Evolutionary conservation across 1,284 basidiomycete genomes (phyloP), one percentile per base, ranked within the genome.

Genomic region (Butyriboletus appendiculatus): DNA sequence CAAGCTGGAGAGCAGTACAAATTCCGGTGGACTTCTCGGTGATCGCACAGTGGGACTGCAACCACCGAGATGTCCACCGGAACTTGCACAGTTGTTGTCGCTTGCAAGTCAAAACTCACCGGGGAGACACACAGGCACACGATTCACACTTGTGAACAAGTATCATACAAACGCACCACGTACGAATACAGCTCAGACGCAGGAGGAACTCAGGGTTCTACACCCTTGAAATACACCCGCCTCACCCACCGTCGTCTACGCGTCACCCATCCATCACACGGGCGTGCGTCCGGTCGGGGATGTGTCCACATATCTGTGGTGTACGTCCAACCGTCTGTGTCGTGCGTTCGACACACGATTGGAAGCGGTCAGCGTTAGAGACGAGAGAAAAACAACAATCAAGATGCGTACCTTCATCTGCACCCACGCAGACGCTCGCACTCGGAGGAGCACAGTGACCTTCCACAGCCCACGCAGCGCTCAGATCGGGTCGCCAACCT

Each of bases 401-500:
- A 11, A 8, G 15, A 34, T 7, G 8, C 52, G 10, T 33, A 58
- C 67, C 57, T 24, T 59, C 52, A 5, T 65, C 64, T 1, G 58
- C 58, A 4, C 56, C 22, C 5, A 48, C 24, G 5, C 8, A 47
- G 5, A 68, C 59, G 15, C 55, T 64, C 69, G 42, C 7, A 34
- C 22, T 30, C 12, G 45, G 34, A 10, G 34, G 3, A 1, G 32
- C 28, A 16, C 10, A 18, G 11, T 18, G 18, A 5, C 37, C 33
- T 4, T 57, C 33, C 7, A 58, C 35, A 1, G 75, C 74, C 88
- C 88, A 90, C 9, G 30, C 48, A 1, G 78, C 85, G 37, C 74
- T 73, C 12, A 84, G 58, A 68, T 91, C 88, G 16, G 82, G 76
- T 52, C 85, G 75, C 90, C 89, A 91, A 56, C 85, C 81, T 61